Conservation (phyloP, 2,329 filamentous ascomycete genomes). For the Monilinia vaccinii-corymbosi region DNA sequence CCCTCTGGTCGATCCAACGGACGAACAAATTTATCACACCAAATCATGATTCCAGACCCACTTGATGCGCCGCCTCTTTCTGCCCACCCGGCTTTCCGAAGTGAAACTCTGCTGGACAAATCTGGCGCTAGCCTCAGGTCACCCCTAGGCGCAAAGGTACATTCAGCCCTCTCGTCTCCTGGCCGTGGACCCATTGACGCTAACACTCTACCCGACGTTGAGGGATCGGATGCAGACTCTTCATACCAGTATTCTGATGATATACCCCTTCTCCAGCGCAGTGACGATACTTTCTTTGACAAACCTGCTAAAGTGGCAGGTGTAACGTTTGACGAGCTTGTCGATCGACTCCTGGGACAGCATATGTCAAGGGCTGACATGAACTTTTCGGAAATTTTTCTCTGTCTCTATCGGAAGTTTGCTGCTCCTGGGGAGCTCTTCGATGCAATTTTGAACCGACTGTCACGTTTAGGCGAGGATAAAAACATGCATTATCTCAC, state of each 20-base stretch:
- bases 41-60: conserved; percentile 24
- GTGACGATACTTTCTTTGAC: conserved; percentile 52
- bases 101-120: conserved; percentile 19
- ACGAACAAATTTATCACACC: conserved; percentile 27
- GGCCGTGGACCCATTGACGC: conserved; percentile 16
- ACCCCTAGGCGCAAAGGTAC: conserved; percentile 12
- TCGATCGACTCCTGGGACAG: conserved; percentile 76
- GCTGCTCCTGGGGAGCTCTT: conserved; percentile 73
- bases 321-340: conserved; percentile 59
- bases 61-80: conserved; percentile 27
- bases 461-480: conserved; percentile 62
- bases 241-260: conserved; percentile 59
- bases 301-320: conserved; percentile 43
- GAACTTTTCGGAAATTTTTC: conserved; percentile 81
- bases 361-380: conserved; percentile 79
- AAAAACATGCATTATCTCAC: conserved; percentile 60
- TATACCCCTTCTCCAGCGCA: conserved; percentile 56
- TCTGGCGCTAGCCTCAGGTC: conserved; percentile 16
- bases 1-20: conserved; percentile 31
- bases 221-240: conserved; percentile 62
- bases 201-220: conserved; percentile 31
- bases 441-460: conserved; percentile 64
- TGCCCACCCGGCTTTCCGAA: conserved; percentile 26
- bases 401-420: conserved; percentile 92
- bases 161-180: conserved; percentile 18